Evolutionary conservation across 805 yeast species (phyloP).

Genomic region (Ascoidea tarda): DNA sequence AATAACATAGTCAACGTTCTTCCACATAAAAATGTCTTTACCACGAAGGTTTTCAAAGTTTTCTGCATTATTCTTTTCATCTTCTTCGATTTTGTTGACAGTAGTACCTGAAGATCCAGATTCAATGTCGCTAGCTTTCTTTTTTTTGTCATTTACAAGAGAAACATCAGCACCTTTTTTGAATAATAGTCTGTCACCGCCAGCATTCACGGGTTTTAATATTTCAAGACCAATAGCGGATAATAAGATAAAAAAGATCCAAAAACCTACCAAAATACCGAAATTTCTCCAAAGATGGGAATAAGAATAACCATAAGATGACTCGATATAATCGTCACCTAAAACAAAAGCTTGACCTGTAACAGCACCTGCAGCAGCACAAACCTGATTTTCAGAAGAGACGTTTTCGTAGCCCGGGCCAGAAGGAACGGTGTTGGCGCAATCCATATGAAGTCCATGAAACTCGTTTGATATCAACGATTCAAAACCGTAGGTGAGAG

Average conservation of each 20-base stretch:
- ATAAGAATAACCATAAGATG: slow-evolving; percentile 34
- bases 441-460: slow-evolving; percentile 36
- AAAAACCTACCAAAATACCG: slow-evolving; percentile 44
- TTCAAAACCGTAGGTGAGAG: slow-evolving; percentile 46
- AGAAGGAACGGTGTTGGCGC: slow-evolving; percentile 33
- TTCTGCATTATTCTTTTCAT: background rate
- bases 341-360: slow-evolving; percentile 36
- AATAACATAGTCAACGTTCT: slow-evolving; percentile 6
- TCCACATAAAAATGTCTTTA: slow-evolving; percentile 47
- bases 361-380: slow-evolving; percentile 45
- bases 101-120: slow-evolving; percentile 2
- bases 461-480: slow-evolving; percentile 54
- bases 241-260: slow-evolving; percentile 18
- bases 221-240: slow-evolving; percentile 11
- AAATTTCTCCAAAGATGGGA: slow-evolving; percentile 68
- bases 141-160: background rate
- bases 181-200: slow-evolving; percentile 2
- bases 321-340: slow-evolving; percentile 42
- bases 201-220: slow-evolving; percentile 2
- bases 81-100: slow-evolving; percentile 1
- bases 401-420: slow-evolving; percentile 36
- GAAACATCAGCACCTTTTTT: background rate
- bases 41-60: slow-evolving; percentile 3
- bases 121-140: slow-evolving; percentile 1
- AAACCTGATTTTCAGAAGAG: slow-evolving; percentile 26